Percentiles rank a stretch among this genome's conserved stretches.
Evolutionary conservation across 345 rosid genomes (phyloP).

Genomic region (Populus euphratica): DNA sequence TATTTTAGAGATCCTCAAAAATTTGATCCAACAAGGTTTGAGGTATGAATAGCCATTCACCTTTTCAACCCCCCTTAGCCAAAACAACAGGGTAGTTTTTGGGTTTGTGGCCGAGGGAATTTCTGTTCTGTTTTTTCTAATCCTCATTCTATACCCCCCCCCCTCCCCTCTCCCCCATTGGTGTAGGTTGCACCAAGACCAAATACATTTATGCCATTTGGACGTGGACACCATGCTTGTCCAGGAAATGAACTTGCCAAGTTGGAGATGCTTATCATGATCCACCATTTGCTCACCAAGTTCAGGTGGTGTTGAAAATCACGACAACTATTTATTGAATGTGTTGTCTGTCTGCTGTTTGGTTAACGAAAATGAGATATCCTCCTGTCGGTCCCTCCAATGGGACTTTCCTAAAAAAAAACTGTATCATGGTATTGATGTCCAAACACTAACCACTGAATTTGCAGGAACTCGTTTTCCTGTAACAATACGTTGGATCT

Average conservation of each 20-base stretch:
- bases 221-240: slow-evolving; percentile 67
- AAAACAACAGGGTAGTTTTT: background rate
- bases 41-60: slow-evolving; percentile 36
- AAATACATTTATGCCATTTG: slow-evolving; percentile 73
- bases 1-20: slow-evolving; percentile 57
- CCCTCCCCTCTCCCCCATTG: background rate
- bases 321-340: background rate
- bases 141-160: background rate
- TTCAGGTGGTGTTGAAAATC: slow-evolving; percentile 50
- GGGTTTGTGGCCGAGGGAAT: slow-evolving; percentile 1
- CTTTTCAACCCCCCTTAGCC: background rate
- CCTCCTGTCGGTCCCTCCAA: slow-evolving; percentile 1
- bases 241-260: slow-evolving; percentile 83
- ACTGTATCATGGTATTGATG: too few species aligned
- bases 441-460: too few species aligned
- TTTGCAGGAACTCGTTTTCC: background rate
- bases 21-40: slow-evolving; percentile 69
- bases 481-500: background rate
- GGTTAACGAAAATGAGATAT: background rate
- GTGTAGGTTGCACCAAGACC: slow-evolving; percentile 54
- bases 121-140: background rate
- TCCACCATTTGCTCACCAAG: slow-evolving; percentile 57
- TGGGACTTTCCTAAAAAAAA: background rate
- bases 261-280: slow-evolving; percentile 65
- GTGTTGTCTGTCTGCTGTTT: slow-evolving; percentile 3